Base-by-base conservation (phyloP, 1,284 basidiomycete genomes). In the Ceratobasidium sp. region DNA sequence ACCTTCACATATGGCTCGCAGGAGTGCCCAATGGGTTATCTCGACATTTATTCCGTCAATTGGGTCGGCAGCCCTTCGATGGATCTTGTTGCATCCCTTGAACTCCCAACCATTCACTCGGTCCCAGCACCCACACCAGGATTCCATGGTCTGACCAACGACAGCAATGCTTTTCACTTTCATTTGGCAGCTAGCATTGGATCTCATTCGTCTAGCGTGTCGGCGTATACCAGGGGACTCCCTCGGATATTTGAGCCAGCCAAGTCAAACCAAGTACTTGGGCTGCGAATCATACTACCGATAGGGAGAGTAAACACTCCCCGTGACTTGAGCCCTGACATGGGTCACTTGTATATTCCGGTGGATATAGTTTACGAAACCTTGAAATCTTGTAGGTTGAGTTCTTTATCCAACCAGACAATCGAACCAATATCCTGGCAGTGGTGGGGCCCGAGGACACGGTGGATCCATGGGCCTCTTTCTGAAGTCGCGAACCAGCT, bases 1-100 rank as follows among this genome's bases (percentile, higher is more conserved):
- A 33, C n/a, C n/a, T 68, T 68, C 49, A 68, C 66, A 28, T 68
- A 68, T 39, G 44, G 66, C 26, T 23, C 44, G 15, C 46, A 44
- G 3, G 23, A 68, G 46, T 46, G n/a, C 26, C 66, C 66, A 33
- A 68, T 68, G 49, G 66, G 66, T 20, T 18, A 39, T 20, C 49
- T 68, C 23, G 66, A 68, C 33, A 53, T 53, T 20, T 68, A 68
- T 46, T 7, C 33, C 3, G 39, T 68, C 20, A 49, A 68, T 39
- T 68, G 66, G 66, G 9, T 49, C 3, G 26, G 33, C n/a, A 53
- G 15, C 28, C 66, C 66, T 51, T 68, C 66, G 26, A 49, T 68
- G 49, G n/a, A 15, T 28, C 49, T 68, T 20, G 66, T 68, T n/a
- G 49, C 46, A 9, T 7, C 44, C 28, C 66, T 68, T 23, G 42